These are phyloP conservation scores for Populus davidiana DNA, from an alignment of 345 rosid genomes.

Conservation along the genomic window DNA sequence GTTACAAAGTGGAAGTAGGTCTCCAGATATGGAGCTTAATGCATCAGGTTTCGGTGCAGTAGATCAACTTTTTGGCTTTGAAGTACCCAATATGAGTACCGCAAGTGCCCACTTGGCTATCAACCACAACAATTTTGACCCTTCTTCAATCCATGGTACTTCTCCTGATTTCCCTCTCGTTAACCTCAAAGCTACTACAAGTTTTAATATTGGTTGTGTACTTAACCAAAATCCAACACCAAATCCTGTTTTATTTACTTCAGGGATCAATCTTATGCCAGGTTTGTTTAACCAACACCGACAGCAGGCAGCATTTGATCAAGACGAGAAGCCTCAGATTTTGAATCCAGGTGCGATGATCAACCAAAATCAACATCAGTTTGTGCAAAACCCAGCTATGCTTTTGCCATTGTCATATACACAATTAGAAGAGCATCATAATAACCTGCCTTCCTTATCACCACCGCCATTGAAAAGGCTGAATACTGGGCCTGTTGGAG, in stretches of 20 bases:
- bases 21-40: slow-evolving; percentile 40
- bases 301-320: slow-evolving; percentile 18
- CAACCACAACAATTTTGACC: slow-evolving; percentile 28
- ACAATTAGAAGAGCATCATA: slow-evolving; percentile 48
- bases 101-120: slow-evolving; percentile 17
- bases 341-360: slow-evolving; percentile 39
- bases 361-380: slow-evolving; percentile 52
- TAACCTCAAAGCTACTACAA: slow-evolving; percentile 16
- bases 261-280: slow-evolving; percentile 18
- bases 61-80: slow-evolving; percentile 62
- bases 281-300: slow-evolving; percentile 23
- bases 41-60: slow-evolving; percentile 54
- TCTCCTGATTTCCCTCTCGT: slow-evolving; percentile 32
- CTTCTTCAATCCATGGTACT: slow-evolving; percentile 28
- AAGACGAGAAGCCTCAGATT: slow-evolving; percentile 51
- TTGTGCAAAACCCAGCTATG: slow-evolving; percentile 45
- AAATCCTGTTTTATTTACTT: slow-evolving; percentile 7
- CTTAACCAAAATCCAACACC: slow-evolving; percentile 21
- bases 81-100: slow-evolving; percentile 19
- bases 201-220: slow-evolving; percentile 17
- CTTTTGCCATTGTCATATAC: slow-evolving; percentile 38
- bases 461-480: slow-evolving; percentile 43
- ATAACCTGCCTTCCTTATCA: slow-evolving; percentile 27
- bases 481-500: slow-evolving; percentile 12
- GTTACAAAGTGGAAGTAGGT: slow-evolving; percentile 39